phyloP scores from a whole-genome alignment of 441 rosid species.

The Adansonia grandidieri region DNA sequence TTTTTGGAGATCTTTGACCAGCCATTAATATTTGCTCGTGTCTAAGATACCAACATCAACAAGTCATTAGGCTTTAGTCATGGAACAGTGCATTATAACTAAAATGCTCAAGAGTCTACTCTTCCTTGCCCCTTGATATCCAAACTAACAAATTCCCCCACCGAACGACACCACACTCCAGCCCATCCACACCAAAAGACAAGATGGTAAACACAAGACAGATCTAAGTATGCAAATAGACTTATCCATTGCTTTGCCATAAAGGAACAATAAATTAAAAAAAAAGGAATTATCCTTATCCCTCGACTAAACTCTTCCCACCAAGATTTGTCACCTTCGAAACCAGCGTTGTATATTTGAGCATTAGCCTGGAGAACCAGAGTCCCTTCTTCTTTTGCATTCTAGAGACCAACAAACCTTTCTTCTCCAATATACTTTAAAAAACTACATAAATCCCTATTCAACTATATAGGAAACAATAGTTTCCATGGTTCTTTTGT shows the following conservation, averaged over 20 bases:
- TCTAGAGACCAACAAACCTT: background rate
- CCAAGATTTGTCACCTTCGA: conserved; percentile 4
- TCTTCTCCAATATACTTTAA: background rate
- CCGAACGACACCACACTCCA: background rate
- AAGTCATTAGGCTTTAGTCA: background rate
- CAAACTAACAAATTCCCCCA: background rate
- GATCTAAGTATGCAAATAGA: background rate
- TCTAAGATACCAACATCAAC: conserved; percentile 10
- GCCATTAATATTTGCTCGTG: background rate
- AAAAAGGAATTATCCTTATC: background rate
- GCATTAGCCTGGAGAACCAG: background rate
- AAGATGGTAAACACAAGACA: conserved; percentile 15
- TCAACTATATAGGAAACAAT: background rate
- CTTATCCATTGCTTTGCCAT: background rate
- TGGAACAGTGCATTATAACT: background rate
- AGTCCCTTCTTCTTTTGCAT: background rate
- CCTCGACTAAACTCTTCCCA: background rate
- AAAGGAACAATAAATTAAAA: conserved; percentile 3
- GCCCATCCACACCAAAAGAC: background rate
- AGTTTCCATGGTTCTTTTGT: conserved; percentile 8
- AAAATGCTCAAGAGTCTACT: conserved; percentile 10
- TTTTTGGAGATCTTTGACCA: background rate
- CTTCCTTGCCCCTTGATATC: background rate
- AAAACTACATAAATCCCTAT: background rate
- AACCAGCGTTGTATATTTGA: background rate